Evolutionary conservation across 148 eudicot species (phyloP), one percentile per base, ranked within the genome.

Genomic region (Pouteria glomerata): DNA sequence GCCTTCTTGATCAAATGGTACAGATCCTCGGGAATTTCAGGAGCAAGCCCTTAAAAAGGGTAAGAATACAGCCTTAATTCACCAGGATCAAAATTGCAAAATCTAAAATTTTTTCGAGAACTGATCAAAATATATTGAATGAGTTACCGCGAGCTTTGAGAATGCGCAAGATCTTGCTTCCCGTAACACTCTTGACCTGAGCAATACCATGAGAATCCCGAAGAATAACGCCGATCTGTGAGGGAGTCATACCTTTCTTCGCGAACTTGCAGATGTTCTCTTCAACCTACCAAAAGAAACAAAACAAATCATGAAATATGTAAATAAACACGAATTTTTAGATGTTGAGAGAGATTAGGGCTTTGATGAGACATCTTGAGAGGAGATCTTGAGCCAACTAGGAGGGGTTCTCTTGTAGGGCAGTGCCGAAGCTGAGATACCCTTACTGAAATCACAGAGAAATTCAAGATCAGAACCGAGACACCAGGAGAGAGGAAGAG

Each of bases 121-220:
- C 55, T 15, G 34, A 47, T 14, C 29, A 53, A 29, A 42, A 27
- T n/a, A n/a, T n/a, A 19, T 2, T n/a, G 6, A 34, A 68, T 12
- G 31, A 1, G 0, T 24, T 62, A 82, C 85, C 85, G 51, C 76
- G 83, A 48, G 83, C 85, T 50, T 82, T 82, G 71, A 82, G n/a
- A n/a, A n/a, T n/a, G n/a, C n/a, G n/a, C n/a, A n/a, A n/a, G n/a
- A n/a, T n/a, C n/a, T n/a, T n/a, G n/a, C n/a, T n/a, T n/a, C n/a
- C n/a, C n/a, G n/a, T n/a, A n/a, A n/a, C n/a, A n/a, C n/a, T n/a
- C n/a, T 69, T 75, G 68, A 73, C 80, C 76, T 77, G 80, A 4
- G 80, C 80, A 59, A 77, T 77, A 21, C 80, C 80, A 27, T 77
- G 80, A 59, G 80, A 78, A 45, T 78, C 81, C 21, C 81, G 81